Conservation (phyloP, 1,284 basidiomycete genomes). For the Ganoderma lucidum region DNA sequence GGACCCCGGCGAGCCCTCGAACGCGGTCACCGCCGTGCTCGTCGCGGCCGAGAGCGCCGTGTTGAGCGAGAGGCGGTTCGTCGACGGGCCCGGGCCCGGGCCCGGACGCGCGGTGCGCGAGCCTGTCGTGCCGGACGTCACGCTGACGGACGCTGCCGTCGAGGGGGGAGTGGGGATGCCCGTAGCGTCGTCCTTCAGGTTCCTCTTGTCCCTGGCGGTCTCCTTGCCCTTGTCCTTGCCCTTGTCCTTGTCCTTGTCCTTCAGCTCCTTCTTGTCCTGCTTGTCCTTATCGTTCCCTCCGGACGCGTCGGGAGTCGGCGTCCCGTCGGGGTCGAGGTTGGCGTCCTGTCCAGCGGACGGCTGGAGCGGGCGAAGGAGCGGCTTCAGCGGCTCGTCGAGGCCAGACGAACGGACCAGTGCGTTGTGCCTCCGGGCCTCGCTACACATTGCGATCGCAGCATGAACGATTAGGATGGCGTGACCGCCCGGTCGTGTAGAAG, state of each 20-base stretch:
- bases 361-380: conserved; percentile 54
- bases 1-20: not conserved
- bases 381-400: conserved; percentile 51
- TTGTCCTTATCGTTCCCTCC: not conserved
- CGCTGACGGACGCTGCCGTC: conserved; percentile 13
- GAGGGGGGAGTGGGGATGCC: conserved; percentile 46
- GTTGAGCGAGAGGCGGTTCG: not conserved
- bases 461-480: not conserved
- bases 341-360: not conserved
- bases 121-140: not conserved
- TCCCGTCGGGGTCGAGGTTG: not conserved
- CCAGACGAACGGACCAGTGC: conserved; percentile 48
- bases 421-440: conserved; percentile 60
- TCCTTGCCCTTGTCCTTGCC: not conserved
- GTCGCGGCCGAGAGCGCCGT: not conserved
- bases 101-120: not conserved
- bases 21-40: not conserved
- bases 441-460: conserved; percentile 32
- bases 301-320: not conserved
- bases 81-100: not conserved
- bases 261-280: not conserved
- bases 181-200: conserved; percentile 21
- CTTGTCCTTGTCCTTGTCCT: not conserved
- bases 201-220: not conserved
- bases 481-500: too few relatives aligned